Base-by-base conservation (phyloP, 2,329 filamentous ascomycete genomes). In the Fusarium sp. region DNA sequence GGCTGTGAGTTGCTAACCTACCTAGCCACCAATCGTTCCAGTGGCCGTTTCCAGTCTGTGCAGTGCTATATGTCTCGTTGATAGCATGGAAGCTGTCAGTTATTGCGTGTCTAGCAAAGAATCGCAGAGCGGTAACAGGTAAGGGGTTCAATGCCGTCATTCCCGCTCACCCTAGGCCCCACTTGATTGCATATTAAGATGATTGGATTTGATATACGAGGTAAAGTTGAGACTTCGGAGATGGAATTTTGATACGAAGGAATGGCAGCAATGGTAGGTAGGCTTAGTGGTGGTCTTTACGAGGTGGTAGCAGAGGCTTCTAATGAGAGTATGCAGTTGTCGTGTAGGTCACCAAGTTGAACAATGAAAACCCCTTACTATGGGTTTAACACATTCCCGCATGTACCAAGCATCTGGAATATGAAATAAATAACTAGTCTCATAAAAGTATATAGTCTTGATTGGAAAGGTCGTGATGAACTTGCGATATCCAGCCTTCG, bases 121-220 rank as follows among this genome's bases (percentile, higher is more conserved):
- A 38, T 57, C 38, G 30, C 30, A 33, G 30, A 50, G 33, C 16
- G 12, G 22, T 50, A 18, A 30, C 28, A 30, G 20, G 47, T 56
- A 59, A 62, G 66, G 71, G 61, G 41, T 35, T 58, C 24, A 56
- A 60, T 70, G 67, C 53, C 53, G 67, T 68, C 66, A 71, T 70
- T 75, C 60, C 61, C 60, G 42, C 61, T 50, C 31, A 50, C 42
- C 38, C 55, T 68, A 44, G 50, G 31, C 61, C 38, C 72, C 65
- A 74, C 74, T 65, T 54, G 51, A 31, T 53, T 69, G 39, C 44
- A 68, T 55, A 45, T 53, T 55, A 55, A 45, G 36, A 48, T 47
- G 51, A 69, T 51, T 53, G 38, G 45, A 30, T 42, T 55, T 35
- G 20, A 14, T n/a, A 68, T 54, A 70, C 56, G 55, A 65, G 42